Evolutionary conservation across 2,329 filamentous ascomycete genomes (phyloP).

Genomic region (Aspergillus persii): DNA sequence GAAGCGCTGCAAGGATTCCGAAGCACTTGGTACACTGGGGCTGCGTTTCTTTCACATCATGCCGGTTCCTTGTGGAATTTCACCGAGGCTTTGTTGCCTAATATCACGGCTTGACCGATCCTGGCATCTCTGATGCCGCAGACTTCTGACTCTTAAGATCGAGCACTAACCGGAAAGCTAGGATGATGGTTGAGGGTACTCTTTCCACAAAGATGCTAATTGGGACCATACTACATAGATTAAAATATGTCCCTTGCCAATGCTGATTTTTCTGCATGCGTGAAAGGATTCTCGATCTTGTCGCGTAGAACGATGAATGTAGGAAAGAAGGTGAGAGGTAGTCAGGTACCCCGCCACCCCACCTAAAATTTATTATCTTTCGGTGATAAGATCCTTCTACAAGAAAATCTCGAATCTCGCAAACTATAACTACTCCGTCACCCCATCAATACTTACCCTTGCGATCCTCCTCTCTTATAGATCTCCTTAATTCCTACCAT

Average conservation of each 20-base stretch:
- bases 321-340: not conserved
- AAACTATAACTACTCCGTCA: slow-evolving; percentile 2
- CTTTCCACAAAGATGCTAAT: too few species aligned
- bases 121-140: too few species aligned
- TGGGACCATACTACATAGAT: too few species aligned
- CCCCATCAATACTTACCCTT: not conserved
- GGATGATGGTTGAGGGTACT: too few species aligned
- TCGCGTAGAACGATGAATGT: not conserved
- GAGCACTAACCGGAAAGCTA: too few species aligned
- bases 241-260: too few species aligned
- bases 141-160: not conserved
- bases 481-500: not conserved
- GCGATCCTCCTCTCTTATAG: not conserved
- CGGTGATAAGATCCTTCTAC: slow-evolving; percentile 31
- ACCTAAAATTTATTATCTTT: slow-evolving; percentile 37
- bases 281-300: not conserved
- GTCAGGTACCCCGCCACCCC: slow-evolving; percentile 31
- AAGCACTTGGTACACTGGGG: not conserved
- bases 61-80: not conserved
- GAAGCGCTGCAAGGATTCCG: not conserved
- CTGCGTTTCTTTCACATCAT: not conserved
- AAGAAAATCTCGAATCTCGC: slow-evolving; percentile 21
- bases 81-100: not conserved
- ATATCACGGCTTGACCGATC: not conserved
- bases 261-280: too few species aligned